These are phyloP conservation scores for Blastobotrys arbuscula DNA, from an alignment of 1,139 yeast species.

Conservation along the genomic window DNA sequence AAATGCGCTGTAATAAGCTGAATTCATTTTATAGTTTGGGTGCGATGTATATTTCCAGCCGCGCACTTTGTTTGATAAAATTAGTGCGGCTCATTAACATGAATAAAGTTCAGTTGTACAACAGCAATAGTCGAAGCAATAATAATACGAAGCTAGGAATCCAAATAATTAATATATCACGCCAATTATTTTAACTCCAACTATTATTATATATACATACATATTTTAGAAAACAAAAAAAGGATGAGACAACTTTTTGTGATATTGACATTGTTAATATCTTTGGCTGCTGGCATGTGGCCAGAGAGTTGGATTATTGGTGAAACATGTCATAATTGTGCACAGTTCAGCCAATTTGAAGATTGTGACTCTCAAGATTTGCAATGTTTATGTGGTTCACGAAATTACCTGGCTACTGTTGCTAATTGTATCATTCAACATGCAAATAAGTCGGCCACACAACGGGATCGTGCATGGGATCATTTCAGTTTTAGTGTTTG, in stretches of 20 bases:
- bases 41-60: too few relatives aligned
- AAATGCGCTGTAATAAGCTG: too few relatives aligned
- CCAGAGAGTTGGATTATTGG: conserved; percentile 32
- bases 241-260: conserved; percentile 1
- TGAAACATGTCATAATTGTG: conserved; percentile 29
- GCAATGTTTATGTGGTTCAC: conserved; percentile 30
- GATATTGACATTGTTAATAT: conserved; percentile 3
- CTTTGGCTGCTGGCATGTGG: conserved; percentile 27
- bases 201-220: too few relatives aligned
- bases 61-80: conserved; percentile 1
- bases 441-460: conserved; percentile 19
- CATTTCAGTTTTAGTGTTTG: conserved; percentile 28
- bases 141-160: too few relatives aligned
- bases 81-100: conserved; percentile 5
- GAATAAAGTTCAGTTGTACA: too few relatives aligned
- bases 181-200: too few relatives aligned
- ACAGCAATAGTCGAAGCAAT: too few relatives aligned
- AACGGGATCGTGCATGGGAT: conserved; percentile 31
- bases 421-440: conserved; percentile 23
- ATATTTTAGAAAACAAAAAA: too few relatives aligned
- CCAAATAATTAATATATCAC: too few relatives aligned
- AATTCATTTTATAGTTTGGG: too few relatives aligned
- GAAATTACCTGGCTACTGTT: conserved; percentile 31
- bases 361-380: conserved; percentile 28
- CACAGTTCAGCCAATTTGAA: conserved; percentile 24